Conservation (phyloP, 768 basidiomycete genomes). For the Myochromella boudieri region DNA sequence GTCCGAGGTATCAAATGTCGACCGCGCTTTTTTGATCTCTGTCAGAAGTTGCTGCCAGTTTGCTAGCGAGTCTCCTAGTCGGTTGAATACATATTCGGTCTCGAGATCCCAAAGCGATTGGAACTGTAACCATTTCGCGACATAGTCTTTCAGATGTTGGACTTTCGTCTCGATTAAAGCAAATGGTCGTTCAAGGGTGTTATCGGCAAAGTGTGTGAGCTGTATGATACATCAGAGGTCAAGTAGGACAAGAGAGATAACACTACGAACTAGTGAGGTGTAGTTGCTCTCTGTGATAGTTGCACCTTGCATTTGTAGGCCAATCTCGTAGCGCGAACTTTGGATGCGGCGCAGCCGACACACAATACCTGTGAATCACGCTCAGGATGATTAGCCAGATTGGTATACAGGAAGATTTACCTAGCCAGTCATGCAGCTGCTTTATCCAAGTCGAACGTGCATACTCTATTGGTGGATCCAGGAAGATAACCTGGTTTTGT, state of each 20-base stretch:
- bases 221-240: constrained; percentile 24
- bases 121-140: constrained; percentile 98
- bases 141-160: constrained; percentile 84
- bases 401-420: constrained; percentile 31
- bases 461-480: constrained; percentile 96
- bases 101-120: constrained; percentile 99
- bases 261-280: constrained; percentile 68
- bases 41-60: constrained; percentile 95
- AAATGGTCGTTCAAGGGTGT: constrained; percentile 80
- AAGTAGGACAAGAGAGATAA: neutral
- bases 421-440: constrained; percentile 89
- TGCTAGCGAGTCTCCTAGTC: constrained; percentile 89
- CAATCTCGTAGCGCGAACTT: constrained; percentile 96
- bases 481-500: constrained; percentile 98
- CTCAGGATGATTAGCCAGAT: neutral
- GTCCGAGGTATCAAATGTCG: constrained; percentile 96
- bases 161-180: constrained; percentile 85
- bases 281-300: constrained; percentile 72
- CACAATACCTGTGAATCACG: constrained; percentile 60
- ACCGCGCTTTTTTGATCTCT: constrained; percentile 95
- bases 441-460: constrained; percentile 88
- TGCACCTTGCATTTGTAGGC: constrained; percentile 82
- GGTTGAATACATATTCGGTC: constrained; percentile 93
- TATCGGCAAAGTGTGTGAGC: constrained; percentile 75
- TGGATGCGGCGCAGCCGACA: constrained; percentile 87